Conservation (phyloP, 306 rosid genomes). For the Amphicarpaea edgeworthii region DNA sequence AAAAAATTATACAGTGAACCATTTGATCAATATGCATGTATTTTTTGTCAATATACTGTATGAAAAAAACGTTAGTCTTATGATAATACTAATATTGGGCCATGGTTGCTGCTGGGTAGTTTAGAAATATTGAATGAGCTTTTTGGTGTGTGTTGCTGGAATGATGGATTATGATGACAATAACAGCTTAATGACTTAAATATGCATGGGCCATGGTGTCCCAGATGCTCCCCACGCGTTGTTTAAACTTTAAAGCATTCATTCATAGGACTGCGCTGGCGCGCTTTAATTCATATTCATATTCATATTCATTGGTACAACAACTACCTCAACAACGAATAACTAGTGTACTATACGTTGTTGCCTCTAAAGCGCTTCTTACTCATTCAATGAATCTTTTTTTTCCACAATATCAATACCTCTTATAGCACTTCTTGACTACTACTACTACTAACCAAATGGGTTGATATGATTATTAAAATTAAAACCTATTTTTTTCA, state of each 20-base stretch:
- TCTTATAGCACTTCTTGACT: not conserved
- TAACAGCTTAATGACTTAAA: conserved; percentile 43
- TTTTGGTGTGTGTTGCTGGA: conserved; percentile 20
- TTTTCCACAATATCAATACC: not conserved
- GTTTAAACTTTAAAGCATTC: conserved; percentile 24
- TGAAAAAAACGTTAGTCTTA: conserved; percentile 20
- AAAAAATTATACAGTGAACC: too few species aligned
- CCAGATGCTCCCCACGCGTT: conserved; percentile 75
- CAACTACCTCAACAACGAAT: conserved; percentile 27
- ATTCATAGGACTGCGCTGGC: conserved; percentile 28
- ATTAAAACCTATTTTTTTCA: not conserved
- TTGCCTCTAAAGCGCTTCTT: not conserved
- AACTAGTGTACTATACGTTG: not conserved
- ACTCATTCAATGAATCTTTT: not conserved
- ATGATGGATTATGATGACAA: conserved; percentile 41
- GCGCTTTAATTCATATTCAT: conserved; percentile 41
- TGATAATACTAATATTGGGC: conserved; percentile 37
- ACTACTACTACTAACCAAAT: not conserved
- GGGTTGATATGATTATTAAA: not conserved
- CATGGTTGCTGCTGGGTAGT: conserved; percentile 36
- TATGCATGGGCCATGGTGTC: conserved; percentile 56
- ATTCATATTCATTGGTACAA: not conserved
- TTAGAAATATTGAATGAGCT: conserved; percentile 30
- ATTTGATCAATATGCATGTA: too few species aligned
- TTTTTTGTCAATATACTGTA: too few species aligned